phyloP scores from a whole-genome alignment of 768 basidiomycete genomes.

The Trametes maxima region DNA sequence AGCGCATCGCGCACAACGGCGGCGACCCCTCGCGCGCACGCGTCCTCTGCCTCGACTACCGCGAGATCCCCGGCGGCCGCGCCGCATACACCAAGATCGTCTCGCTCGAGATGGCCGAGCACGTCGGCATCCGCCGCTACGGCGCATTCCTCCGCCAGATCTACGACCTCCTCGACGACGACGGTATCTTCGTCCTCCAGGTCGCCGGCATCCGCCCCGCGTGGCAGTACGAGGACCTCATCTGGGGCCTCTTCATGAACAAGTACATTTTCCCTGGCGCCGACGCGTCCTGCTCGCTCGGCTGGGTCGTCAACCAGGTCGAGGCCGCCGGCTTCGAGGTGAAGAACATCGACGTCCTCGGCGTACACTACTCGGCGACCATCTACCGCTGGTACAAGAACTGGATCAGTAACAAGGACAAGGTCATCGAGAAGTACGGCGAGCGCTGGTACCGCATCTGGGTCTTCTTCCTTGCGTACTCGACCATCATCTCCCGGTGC shows the following conservation, averaged over 20 bases:
- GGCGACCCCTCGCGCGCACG: conserved; percentile 69
- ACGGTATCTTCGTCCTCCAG: conserved; percentile 93
- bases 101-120: conserved; percentile 98
- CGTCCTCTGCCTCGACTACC: conserved; percentile 91
- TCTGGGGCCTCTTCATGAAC: conserved; percentile 98
- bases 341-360: conserved; percentile 94
- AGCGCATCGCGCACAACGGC: conserved; percentile 76
- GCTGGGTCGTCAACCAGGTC: conserved; percentile 89
- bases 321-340: conserved; percentile 95
- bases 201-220: conserved; percentile 93
- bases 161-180: conserved; percentile 91
- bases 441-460: conserved; percentile 94
- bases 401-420: conserved; percentile 93
- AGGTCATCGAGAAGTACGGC: conserved; percentile 87
- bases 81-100: conserved; percentile 93
- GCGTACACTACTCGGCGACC: conserved; percentile 95
- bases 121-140: conserved; percentile 95
- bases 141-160: conserved; percentile 86
- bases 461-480: conserved; percentile 96
- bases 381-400: conserved; percentile 94
- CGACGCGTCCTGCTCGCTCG: conserved; percentile 93
- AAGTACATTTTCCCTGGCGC: conserved; percentile 99
- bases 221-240: conserved; percentile 99
- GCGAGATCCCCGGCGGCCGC: conserved; percentile 78
- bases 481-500: conserved; percentile 78